These are phyloP conservation scores for Tetrahymena thermophila DNA, from an alignment of 73 alveolate genomes.

Conservation along the genomic window DNA sequence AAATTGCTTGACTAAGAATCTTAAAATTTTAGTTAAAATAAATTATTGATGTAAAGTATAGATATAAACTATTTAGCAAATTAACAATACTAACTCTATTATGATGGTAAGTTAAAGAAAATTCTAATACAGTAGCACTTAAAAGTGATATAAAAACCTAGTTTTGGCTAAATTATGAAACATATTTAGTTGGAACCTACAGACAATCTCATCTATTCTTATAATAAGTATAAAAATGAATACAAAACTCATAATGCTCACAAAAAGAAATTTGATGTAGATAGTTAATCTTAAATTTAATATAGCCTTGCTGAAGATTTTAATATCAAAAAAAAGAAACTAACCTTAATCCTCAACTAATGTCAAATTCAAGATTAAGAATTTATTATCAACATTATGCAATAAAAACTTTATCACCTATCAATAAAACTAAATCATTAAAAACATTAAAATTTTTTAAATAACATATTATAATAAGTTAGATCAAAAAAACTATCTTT, in stretches of 20 bases:
- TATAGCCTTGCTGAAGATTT: background rate
- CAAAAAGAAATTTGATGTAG: background rate
- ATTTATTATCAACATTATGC: background rate
- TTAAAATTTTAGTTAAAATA: background rate
- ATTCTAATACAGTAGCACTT: background rate
- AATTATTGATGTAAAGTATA: background rate
- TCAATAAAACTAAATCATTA: background rate
- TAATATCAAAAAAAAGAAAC: background rate
- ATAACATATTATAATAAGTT: background rate
- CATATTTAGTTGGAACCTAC: background rate
- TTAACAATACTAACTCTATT: background rate
- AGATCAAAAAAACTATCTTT: background rate
- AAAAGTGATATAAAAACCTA: background rate
- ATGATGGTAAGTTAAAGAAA: background rate
- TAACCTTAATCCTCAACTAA: background rate
- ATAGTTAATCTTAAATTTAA: background rate
- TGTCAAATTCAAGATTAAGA: background rate
- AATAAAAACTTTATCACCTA: background rate
- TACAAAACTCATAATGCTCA: background rate
- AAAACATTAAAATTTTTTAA: background rate
- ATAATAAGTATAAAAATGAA: background rate
- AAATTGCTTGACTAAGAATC: background rate
- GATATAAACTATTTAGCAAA: background rate
- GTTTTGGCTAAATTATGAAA: background rate
- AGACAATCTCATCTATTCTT: background rate